Evolutionary conservation across 805 yeast species (phyloP).

Genomic region (Barnettozyma sucrosica): DNA sequence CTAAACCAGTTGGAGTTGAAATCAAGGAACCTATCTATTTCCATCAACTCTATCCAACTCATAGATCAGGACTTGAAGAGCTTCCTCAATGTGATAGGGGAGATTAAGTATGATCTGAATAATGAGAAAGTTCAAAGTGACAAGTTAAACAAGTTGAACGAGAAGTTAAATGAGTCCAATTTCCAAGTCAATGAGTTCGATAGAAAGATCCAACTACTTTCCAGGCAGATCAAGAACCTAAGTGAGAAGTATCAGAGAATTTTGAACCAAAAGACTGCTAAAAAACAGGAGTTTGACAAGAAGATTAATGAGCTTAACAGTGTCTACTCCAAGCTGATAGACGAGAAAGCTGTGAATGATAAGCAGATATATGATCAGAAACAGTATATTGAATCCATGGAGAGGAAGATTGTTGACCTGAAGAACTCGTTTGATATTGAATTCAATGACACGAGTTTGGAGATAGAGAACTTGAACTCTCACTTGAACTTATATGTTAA

Average conservation of each 20-base stretch:
- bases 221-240: conserved; percentile 34
- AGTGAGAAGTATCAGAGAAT: conserved; percentile 37
- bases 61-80: conserved; percentile 18
- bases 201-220: conserved; percentile 34
- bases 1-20: conserved; percentile 40
- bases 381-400: conserved; percentile 32
- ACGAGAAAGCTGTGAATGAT: conserved; percentile 34
- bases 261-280: conserved; percentile 32
- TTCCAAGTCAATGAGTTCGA: conserved; percentile 26
- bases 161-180: conserved; percentile 14
- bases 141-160: conserved; percentile 17
- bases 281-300: conserved; percentile 29
- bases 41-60: conserved; percentile 52
- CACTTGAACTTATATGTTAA: conserved; percentile 4
- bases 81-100: conserved; percentile 20
- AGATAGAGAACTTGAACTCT: conserved; percentile 21
- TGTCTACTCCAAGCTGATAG: conserved; percentile 32
- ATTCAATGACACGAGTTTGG: conserved; percentile 31
- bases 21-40: conserved; percentile 43
- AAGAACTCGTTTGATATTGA: conserved; percentile 35
- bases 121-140: conserved; percentile 13
- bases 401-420: conserved; percentile 29
- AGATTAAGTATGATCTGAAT: conserved; percentile 15
- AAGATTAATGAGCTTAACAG: conserved; percentile 31
- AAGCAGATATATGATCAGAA: conserved; percentile 32